Evolutionary conservation across 805 yeast species (phyloP).

Genomic region (Candida orba): DNA sequence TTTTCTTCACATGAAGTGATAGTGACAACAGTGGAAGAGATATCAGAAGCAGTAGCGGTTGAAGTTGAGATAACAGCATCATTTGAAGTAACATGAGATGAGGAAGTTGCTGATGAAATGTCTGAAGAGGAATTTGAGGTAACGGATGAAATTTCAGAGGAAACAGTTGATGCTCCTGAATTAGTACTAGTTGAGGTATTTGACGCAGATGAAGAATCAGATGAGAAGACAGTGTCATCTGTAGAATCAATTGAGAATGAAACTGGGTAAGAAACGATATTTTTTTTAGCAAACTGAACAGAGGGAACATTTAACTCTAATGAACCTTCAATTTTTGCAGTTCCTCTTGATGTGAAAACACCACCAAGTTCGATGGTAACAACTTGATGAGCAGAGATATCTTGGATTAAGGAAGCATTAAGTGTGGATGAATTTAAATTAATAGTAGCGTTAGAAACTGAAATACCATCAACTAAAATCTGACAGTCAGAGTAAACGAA

Average conservation of each 20-base stretch:
- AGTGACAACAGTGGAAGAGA: constrained; percentile 12
- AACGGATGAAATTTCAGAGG: not conserved
- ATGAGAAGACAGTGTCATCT: not conserved
- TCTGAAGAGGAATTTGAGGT: not conserved
- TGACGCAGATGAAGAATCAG: not conserved
- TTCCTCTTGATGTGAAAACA: not conserved
- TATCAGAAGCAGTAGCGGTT: not conserved
- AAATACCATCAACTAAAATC: not conserved
- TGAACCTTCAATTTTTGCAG: not conserved
- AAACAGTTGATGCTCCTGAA: not conserved
- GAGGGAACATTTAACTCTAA: not conserved
- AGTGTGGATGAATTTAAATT: not conserved
- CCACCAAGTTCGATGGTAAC: not conserved
- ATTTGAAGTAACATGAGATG: not conserved
- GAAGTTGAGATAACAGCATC: not conserved
- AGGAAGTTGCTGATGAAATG: not conserved
- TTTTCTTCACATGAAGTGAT: constrained; percentile 18
- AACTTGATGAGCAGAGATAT: not conserved
- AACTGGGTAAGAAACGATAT: not conserved
- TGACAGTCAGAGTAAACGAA: not conserved
- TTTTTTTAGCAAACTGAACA: not conserved
- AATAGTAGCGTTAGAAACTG: not conserved
- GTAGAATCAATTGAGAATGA: not conserved
- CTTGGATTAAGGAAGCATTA: not conserved
- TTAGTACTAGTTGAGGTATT: not conserved